Conservation (phyloP, 176 grass and related monocot species). For the Aegilops umbellulata region DNA sequence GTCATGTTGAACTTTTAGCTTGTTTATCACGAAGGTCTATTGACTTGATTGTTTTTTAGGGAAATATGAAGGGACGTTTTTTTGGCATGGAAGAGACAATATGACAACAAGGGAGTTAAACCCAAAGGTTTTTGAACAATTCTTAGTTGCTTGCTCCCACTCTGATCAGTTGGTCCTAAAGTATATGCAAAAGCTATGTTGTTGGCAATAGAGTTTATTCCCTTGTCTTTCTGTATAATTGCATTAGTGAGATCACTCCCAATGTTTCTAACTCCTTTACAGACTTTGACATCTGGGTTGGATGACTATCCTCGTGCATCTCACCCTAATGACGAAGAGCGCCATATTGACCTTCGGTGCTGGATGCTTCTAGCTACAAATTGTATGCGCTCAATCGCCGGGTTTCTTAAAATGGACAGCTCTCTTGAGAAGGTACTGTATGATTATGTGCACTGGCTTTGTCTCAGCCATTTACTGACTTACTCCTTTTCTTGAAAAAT, state of each 20-base stretch:
- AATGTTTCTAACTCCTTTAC: constrained; percentile 32
- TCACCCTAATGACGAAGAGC: constrained; percentile 89
- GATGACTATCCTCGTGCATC: constrained; percentile 98
- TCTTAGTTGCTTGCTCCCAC: constrained; percentile 17
- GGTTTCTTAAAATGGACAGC: constrained; percentile 67
- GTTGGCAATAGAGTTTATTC: constrained; percentile 15
- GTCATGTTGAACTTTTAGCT: neutral
- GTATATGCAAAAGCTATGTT: constrained; percentile 13
- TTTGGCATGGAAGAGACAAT: constrained; percentile 99
- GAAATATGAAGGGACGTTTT: constrained; percentile 78
- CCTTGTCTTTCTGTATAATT: constrained; percentile 11
- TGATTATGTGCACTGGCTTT: constrained; percentile 31
- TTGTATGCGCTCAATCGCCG: constrained; percentile 80
- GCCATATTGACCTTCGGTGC: constrained; percentile 85
- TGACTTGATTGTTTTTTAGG: constrained; percentile 39
- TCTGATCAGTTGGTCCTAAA: constrained; percentile 10
- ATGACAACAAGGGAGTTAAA: constrained; percentile 77
- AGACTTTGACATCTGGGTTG: constrained; percentile 95
- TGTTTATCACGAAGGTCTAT: constrained; percentile 9
- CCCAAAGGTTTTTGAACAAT: constrained; percentile 67
- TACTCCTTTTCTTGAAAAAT: neutral
- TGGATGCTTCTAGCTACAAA: constrained; percentile 97
- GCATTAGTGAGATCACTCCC: neutral
- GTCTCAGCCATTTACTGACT: neutral
- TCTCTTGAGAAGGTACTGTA: constrained; percentile 60